phyloP scores from a whole-genome alignment of 805 yeast species.

The Candida sithepensis region DNA sequence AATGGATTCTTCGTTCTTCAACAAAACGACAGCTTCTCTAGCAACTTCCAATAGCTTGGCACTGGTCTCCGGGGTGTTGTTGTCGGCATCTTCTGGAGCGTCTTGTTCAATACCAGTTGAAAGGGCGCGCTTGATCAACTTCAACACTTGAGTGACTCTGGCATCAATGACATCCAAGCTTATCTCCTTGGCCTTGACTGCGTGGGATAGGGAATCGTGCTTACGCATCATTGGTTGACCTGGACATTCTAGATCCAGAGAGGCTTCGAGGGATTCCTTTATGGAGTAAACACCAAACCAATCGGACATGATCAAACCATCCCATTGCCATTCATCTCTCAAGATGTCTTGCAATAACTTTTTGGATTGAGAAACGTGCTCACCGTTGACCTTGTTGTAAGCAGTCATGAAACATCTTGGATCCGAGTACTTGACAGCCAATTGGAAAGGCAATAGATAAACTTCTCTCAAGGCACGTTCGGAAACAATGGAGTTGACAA shows the following conservation, averaged over 20 bases:
- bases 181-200: conserved; percentile 42
- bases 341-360: conserved; percentile 43
- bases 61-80: conserved; percentile 48
- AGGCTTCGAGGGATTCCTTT: conserved; percentile 47
- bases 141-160: conserved; percentile 46
- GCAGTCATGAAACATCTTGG: conserved; percentile 62
- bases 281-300: conserved; percentile 60
- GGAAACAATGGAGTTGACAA: conserved; percentile 47
- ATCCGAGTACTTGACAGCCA: conserved; percentile 50
- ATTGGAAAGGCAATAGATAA: conserved; percentile 60
- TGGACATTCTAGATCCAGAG: conserved; percentile 67
- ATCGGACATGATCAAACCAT: conserved; percentile 59
- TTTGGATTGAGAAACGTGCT: conserved; percentile 51
- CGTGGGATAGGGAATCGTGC: conserved; percentile 37
- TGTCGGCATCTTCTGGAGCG: conserved; percentile 35
- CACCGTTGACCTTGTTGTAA: conserved; percentile 62
- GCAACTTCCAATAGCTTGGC: conserved; percentile 42
- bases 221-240: conserved; percentile 53
- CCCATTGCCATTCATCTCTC: conserved; percentile 55
- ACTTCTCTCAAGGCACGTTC: conserved; percentile 65
- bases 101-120: conserved; percentile 40
- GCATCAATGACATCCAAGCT: conserved; percentile 41
- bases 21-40: conserved; percentile 50
- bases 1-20: conserved; percentile 46
- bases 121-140: conserved; percentile 43